A percentile compares a stretch with the other conserved stretches of the same genome.
Evolutionary conservation across 768 basidiomycete genomes (phyloP).

Genomic region (Suillus paluster): DNA sequence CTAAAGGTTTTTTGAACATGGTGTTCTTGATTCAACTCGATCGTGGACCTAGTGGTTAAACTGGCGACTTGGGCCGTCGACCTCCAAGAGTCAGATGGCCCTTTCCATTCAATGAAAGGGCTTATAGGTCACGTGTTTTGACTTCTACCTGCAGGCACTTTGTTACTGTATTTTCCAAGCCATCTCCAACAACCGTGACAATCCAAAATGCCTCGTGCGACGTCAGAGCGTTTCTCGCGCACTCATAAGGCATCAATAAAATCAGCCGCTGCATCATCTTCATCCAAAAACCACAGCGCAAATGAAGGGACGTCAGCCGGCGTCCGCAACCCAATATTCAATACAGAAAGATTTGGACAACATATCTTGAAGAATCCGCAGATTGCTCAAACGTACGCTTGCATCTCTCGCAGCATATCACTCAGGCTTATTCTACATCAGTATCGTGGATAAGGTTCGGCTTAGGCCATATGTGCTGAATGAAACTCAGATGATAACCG

Average conservation of each 20-base stretch:
- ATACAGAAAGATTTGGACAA: conserved; percentile 94
- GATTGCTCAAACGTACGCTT: conserved; percentile 82
- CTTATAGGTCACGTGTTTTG: not conserved
- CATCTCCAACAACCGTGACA: not conserved
- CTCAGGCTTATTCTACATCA: conserved; percentile 28
- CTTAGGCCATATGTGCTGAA: not conserved
- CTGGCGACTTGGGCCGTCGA: not conserved
- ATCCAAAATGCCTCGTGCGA: conserved; percentile 75
- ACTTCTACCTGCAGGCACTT: not conserved
- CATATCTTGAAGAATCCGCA: conserved; percentile 96
- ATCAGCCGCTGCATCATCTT: conserved; percentile 20
- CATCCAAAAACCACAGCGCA: conserved; percentile 50
- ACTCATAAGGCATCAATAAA: conserved; percentile 69
- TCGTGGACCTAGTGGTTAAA: not conserved
- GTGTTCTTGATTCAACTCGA: conserved; percentile 1
- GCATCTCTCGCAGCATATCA: conserved; percentile 23
- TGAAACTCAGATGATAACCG: conserved; percentile 7
- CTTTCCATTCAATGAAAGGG: too few species aligned
- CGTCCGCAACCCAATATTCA: conserved; percentile 86
- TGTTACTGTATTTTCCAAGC: too few species aligned
- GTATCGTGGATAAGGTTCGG: conserved; percentile 66
- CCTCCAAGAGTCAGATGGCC: not conserved
- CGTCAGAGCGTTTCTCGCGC: conserved; percentile 70
- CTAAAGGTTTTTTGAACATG: conserved; percentile 84
- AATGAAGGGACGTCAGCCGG: conserved; percentile 44